These are phyloP conservation scores for Capsicum chinense DNA, from an alignment of 257 asterid species.

Conservation along the genomic window DNA sequence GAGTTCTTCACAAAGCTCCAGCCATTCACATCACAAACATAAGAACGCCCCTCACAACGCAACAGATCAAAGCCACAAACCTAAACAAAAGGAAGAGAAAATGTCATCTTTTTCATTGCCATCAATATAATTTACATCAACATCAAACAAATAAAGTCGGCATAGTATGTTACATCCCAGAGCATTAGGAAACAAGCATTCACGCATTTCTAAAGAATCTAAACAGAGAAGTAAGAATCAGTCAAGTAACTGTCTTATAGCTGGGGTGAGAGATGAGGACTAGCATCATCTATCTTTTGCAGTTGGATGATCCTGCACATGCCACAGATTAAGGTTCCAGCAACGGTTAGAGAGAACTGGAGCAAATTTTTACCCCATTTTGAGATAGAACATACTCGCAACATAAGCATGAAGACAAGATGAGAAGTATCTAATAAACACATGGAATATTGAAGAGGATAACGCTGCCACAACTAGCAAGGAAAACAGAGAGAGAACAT, in stretches of 20 bases:
- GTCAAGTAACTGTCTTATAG: constrained; percentile 3
- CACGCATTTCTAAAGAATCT: background rate
- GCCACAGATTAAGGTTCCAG: constrained; percentile 3
- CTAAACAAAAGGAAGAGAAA: constrained; percentile 49
- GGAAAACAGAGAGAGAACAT: background rate
- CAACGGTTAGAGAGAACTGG: constrained; percentile 6
- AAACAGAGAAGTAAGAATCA: background rate
- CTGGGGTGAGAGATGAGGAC: background rate
- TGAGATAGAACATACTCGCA: constrained; percentile 13
- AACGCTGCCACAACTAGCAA: background rate
- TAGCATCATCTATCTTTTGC: background rate
- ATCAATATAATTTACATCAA: background rate
- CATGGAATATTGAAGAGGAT: background rate
- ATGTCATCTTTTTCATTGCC: constrained; percentile 15
- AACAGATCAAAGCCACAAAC: constrained; percentile 99
- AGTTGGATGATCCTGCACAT: constrained; percentile 23
- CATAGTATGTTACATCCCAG: background rate
- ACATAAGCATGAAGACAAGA: background rate
- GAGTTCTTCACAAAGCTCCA: constrained; percentile 99
- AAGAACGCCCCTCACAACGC: constrained; percentile 95
- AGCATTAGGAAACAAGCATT: background rate
- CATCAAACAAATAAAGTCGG: background rate
- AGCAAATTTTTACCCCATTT: constrained; percentile 10
- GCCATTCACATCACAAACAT: constrained; percentile 97
- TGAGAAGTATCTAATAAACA: background rate